Percentiles rank a stretch among this genome's conserved stretches.
These are phyloP conservation scores for Globisporangium solare DNA, from an alignment of 352 stramenopile species.

Conservation along the genomic window DNA sequence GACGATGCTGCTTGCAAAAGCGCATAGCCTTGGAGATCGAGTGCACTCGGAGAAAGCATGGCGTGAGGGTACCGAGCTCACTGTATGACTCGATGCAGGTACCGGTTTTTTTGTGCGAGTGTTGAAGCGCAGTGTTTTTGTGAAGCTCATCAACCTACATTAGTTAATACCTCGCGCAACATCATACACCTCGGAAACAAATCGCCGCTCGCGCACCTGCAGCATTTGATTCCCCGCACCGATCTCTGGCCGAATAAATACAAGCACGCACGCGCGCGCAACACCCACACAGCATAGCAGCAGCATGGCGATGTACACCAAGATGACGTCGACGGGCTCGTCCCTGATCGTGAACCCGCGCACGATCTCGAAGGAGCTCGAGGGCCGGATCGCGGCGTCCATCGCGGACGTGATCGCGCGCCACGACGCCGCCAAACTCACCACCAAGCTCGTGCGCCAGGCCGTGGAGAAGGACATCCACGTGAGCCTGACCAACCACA, in stretches of 20 bases:
- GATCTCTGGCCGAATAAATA: background rate
- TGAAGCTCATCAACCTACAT: background rate
- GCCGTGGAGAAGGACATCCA: conserved; percentile 82
- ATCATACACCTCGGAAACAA: background rate
- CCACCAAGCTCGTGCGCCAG: conserved; percentile 79
- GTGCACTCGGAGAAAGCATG: background rate
- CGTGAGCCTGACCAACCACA: conserved; percentile 84
- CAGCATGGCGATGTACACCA: conserved; percentile 69
- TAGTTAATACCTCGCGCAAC: background rate
- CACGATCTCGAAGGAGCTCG: conserved; percentile 78
- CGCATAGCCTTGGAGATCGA: background rate
- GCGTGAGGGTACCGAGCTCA: background rate
- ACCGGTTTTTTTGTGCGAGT: no score
- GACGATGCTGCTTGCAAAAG: background rate
- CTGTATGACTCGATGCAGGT: background rate
- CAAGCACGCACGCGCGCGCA: background rate
- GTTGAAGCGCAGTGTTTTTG: background rate
- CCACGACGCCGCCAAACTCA: conserved; percentile 62
- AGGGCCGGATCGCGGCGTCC: conserved; percentile 67
- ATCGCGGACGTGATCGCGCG: conserved; percentile 64
- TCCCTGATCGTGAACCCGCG: conserved; percentile 69
- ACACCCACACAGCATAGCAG: conserved; percentile 8
- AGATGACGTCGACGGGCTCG: conserved; percentile 67
- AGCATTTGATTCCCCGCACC: background rate
- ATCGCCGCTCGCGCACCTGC: no score